Evolutionary conservation across 306 rosid genomes (phyloP), one percentile per base, ranked within the genome.

Genomic region (Quercus dentata): DNA sequence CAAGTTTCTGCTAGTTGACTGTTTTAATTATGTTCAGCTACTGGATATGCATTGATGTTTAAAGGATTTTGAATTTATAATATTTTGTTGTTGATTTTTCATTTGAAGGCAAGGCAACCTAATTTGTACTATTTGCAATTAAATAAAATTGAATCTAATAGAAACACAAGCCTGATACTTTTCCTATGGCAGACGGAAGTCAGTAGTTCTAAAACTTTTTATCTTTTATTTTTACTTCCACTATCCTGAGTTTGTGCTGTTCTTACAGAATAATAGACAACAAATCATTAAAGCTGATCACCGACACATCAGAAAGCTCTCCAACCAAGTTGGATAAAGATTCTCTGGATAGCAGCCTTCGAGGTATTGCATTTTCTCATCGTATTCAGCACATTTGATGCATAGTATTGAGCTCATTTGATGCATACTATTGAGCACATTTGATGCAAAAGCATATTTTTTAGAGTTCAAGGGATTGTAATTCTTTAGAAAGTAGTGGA

Each of bases 221-320:
- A 19, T n/a, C 31, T 33, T 20, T 61, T 46, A 54, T 19, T 52
- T 20, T 71, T 51, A n/a, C 65, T 78, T 77, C 70, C 75, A 70
- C 76, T 68, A 31, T 80, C 55, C 49, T 81, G 84, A 79, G 38
- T 69, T 82, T 81, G 79, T 84, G 71, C 21, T 63, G 71, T 31
- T 23, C 63, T 81, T 86, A 75, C 89, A 95, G 99, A 86, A 88
- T 95, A 79, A 95, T 95, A 85, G 99, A 95, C 91, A 95, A 93
- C 86, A 90, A 84, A 82, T 86, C 99, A 6, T 83, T 95, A 59
- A 91, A 88, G 87, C 59, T 95, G 89, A 95, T 95, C 74, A 95
- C 98, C 0, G 94, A 89, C 61, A 33, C 87, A 52, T 87, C 90
- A 10, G 85, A 91, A 76, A 85, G 89, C 56, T 88, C 97, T 85